A percentile compares a stretch with the other conserved stretches of the same genome.
Evolutionary conservation across 257 asterid genomes (phyloP).

Genomic region (Penstemon eatonii): DNA sequence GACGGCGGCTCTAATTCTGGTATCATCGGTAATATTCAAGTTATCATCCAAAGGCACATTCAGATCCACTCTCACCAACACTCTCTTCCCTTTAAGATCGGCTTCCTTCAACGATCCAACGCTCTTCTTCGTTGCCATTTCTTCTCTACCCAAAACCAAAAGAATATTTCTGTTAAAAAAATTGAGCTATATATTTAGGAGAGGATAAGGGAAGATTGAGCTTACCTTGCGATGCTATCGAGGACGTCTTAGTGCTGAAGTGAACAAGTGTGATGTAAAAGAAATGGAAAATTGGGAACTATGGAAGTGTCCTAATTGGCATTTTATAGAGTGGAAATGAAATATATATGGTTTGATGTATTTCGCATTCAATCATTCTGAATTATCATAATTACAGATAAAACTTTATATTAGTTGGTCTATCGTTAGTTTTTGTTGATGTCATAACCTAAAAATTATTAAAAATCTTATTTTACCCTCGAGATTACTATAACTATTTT

Average conservation of each 20-base stretch:
- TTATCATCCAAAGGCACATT: constrained; percentile 77
- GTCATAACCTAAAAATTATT: too few species aligned
- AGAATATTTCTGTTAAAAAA: neutral
- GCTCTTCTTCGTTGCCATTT: constrained; percentile 79
- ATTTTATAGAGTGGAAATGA: too few species aligned
- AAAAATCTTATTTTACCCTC: too few species aligned
- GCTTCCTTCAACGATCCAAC: constrained; percentile 71
- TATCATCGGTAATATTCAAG: constrained; percentile 69
- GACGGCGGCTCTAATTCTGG: constrained; percentile 73
- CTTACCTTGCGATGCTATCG: constrained; percentile 6
- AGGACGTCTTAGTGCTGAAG: neutral
- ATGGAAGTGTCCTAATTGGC: neutral
- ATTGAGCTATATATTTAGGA: neutral
- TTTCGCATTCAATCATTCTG: too few species aligned
- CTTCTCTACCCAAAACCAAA: neutral
- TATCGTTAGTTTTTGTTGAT: too few species aligned
- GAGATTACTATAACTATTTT: too few species aligned
- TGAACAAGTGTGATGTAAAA: neutral
- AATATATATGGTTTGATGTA: too few species aligned
- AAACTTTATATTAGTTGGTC: too few species aligned
- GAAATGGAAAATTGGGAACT: neutral
- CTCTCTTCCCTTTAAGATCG: constrained; percentile 75
- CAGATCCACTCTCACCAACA: constrained; percentile 71
- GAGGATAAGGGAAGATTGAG: constrained; percentile 2
- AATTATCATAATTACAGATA: too few species aligned